Base-by-base conservation (phyloP, 106 monocot genomes). In the Dioscorea zingiberensis region DNA sequence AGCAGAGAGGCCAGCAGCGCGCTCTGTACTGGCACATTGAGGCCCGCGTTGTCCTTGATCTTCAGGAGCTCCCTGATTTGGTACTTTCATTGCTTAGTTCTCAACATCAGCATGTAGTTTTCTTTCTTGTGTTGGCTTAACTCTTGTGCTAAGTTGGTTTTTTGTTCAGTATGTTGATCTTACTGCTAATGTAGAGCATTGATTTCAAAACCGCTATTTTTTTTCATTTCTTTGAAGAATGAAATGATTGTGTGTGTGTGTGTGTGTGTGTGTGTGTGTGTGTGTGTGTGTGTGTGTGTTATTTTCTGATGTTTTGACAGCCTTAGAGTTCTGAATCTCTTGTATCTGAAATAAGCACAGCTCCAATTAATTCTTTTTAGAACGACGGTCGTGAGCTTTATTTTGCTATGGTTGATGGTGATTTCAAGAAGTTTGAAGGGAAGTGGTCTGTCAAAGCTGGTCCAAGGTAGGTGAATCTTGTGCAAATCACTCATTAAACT, bases 361-460 rank as follows among this genome's bases (percentile, higher is more conserved):
- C 9, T 47, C 46, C 13, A 47, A 47, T 47, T 8, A 8, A 47
- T 47, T 8, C 46, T 8, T 13, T 51, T 51, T 2, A 19, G 19
- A 15, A 51, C 15, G 51, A 51, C 75, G 91, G 78, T 1, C 63
- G 83, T 51, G 88, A 86, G 72, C 95, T 97, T 60, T 80, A 77
- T 55, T 97, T 91, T 67, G 71, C 74, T 15, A 88, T 97, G 95
- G 91, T 97, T 75, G 95, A 97, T 76, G 95, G 95, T 32, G 95
- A 97, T 70, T 97, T 97, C 72, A 97, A 88, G 80, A 97, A 88
- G 75, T 97, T 91, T 71, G 95, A 97, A 81, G 95, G 95, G 25
- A 91, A 87, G 65, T 97, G 95, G 95, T 81, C 85, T 63, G 78
- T 97, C 18, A 81, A 77, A 72, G 58, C 78, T 77, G 87, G 88